These are phyloP conservation scores for Begonia peltatifolia DNA, from an alignment of 306 rosid genomes.

Conservation along the genomic window DNA sequence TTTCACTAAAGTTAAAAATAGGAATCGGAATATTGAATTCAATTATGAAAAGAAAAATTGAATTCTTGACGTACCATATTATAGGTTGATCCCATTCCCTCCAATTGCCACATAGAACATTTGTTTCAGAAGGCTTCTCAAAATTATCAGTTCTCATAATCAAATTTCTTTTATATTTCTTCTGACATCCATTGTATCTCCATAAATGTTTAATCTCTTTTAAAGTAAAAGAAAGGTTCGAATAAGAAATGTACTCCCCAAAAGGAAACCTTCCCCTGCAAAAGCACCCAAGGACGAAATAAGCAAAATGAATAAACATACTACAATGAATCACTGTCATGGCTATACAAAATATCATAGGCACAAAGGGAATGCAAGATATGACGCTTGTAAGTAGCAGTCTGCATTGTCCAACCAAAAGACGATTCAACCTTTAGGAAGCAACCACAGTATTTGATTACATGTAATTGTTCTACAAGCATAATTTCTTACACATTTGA, in stretches of 20 bases:
- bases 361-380: too few relatives aligned
- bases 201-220: slow-evolving; percentile 86
- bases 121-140: slow-evolving; percentile 73
- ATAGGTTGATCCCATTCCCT: slow-evolving; percentile 82
- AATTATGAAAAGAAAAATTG: slow-evolving; percentile 13
- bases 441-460: too few relatives aligned
- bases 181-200: slow-evolving; percentile 70
- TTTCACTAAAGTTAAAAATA: slow-evolving; percentile 14
- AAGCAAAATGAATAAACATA: slow-evolving; percentile 9
- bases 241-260: slow-evolving; percentile 69
- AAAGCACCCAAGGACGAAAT: slow-evolving; percentile 15
- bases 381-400: too few relatives aligned
- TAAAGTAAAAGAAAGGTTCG: slow-evolving; percentile 66
- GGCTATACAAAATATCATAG: too few relatives aligned
- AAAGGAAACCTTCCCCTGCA: slow-evolving; percentile 86
- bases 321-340: too few relatives aligned
- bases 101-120: slow-evolving; percentile 90
- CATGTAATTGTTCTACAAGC: too few relatives aligned
- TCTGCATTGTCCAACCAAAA: too few relatives aligned
- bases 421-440: too few relatives aligned
- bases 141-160: slow-evolving; percentile 86
- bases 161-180: slow-evolving; percentile 47
- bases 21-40: too few relatives aligned
- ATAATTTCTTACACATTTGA: too few relatives aligned
- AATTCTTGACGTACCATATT: slow-evolving; percentile 51